Evolutionary conservation across 1,284 basidiomycete genomes (phyloP).

Genomic region (Puccinia brachypodii): DNA sequence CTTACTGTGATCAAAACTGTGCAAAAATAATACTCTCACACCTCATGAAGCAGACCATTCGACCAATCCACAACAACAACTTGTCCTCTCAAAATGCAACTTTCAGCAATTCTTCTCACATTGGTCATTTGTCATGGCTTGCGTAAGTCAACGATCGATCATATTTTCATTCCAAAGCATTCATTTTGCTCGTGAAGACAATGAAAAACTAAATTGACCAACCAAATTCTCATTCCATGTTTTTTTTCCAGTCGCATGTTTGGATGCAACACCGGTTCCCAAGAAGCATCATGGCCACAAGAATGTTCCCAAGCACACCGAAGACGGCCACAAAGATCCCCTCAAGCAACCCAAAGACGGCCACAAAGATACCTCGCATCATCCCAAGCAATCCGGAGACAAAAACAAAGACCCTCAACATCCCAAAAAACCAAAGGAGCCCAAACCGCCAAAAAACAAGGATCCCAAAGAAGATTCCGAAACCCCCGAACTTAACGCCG

Average conservation of each 20-base stretch:
- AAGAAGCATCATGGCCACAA: background rate
- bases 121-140: background rate
- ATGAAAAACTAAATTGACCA: background rate
- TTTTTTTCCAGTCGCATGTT: background rate
- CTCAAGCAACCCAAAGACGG: too few relatives aligned
- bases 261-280: background rate
- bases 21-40: background rate
- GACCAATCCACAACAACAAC: background rate
- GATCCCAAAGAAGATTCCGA: too few relatives aligned
- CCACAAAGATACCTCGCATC: too few relatives aligned
- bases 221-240: too few relatives aligned
- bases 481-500: background rate
- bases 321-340: too few relatives aligned
- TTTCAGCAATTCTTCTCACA: background rate
- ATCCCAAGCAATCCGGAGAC: too few relatives aligned
- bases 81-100: background rate
- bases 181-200: background rate
- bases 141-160: background rate
- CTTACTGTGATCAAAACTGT: background rate
- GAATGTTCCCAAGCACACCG: background rate
- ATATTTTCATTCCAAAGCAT: background rate
- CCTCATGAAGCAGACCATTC: background rate
- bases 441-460: too few relatives aligned
- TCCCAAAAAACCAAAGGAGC: too few relatives aligned
- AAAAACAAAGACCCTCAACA: too few relatives aligned